These are phyloP conservation scores for Nemania sp. DNA, from an alignment of 2,329 filamentous ascomycete genomes.

Conservation along the genomic window DNA sequence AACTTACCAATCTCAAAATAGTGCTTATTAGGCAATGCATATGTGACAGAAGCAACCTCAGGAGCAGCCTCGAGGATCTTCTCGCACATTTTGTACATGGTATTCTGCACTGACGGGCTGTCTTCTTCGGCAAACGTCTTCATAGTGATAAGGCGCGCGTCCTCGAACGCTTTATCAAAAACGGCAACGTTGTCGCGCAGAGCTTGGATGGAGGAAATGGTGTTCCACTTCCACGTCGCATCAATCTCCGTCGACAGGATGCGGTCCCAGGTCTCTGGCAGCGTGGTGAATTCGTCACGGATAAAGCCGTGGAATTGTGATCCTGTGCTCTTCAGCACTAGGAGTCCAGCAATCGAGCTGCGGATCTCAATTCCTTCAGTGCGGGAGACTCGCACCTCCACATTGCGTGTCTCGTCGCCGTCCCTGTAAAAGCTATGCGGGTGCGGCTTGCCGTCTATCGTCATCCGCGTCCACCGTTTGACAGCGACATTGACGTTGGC, in stretches of 20 bases:
- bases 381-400: conserved; percentile 71
- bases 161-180: conserved; percentile 80
- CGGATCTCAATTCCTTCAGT: conserved; percentile 72
- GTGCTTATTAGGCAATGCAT: conserved; percentile 94
- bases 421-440: conserved; percentile 94
- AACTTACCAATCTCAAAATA: conserved; percentile 91
- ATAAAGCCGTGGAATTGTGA: conserved; percentile 96
- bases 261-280: conserved; percentile 90
- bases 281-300: conserved; percentile 88
- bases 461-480: conserved; percentile 91
- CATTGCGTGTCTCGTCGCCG: conserved; percentile 82
- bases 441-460: conserved; percentile 83
- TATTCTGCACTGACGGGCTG: conserved; percentile 91
- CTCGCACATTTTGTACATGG: conserved; percentile 99
- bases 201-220: conserved; percentile 66
- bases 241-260: conserved; percentile 95
- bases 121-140: conserved; percentile 88
- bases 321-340: conserved; percentile 94
- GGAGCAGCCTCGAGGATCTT: conserved; percentile 78
- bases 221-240: conserved; percentile 81
- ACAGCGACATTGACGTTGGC: conserved; percentile 81
- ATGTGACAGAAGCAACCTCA: conserved; percentile 72
- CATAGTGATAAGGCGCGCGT: conserved; percentile 82
- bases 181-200: conserved; percentile 65
- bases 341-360: conserved; percentile 77